Percentiles rank a stretch among this genome's conserved stretches.
Conservation (phyloP, 495 filamentous ascomycete genomes). For the Tirmania nivea region DNA sequence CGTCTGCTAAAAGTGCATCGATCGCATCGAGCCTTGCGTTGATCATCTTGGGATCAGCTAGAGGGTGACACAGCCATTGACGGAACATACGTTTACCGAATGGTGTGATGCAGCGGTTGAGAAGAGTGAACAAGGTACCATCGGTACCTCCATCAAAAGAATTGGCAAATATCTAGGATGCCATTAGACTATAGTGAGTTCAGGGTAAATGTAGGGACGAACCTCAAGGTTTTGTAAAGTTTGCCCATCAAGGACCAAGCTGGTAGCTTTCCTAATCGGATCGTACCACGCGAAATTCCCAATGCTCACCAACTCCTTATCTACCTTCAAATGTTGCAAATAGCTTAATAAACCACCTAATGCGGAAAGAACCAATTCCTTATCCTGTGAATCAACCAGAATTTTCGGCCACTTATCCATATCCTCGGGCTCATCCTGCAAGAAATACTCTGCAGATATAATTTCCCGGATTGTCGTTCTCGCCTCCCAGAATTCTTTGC, state of each 20-base stretch:
- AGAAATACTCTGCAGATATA: slow-evolving; percentile 62
- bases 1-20: slow-evolving; percentile 71
- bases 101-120: slow-evolving; percentile 88
- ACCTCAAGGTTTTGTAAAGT: slow-evolving; percentile 86
- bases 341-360: slow-evolving; percentile 82
- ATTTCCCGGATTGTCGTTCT: slow-evolving; percentile 65
- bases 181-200: neutral
- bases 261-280: slow-evolving; percentile 82
- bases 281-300: slow-evolving; percentile 84
- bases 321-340: slow-evolving; percentile 62
- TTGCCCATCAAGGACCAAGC: slow-evolving; percentile 84
- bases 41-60: slow-evolving; percentile 67
- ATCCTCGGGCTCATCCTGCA: slow-evolving; percentile 35
- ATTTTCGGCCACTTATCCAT: slow-evolving; percentile 56
- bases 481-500: slow-evolving; percentile 79
- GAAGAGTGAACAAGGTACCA: slow-evolving; percentile 70
- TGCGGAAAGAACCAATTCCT: slow-evolving; percentile 75
- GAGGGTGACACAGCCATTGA: slow-evolving; percentile 93
- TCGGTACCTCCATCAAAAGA: slow-evolving; percentile 65
- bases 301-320: slow-evolving; percentile 66
- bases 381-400: slow-evolving; percentile 51
- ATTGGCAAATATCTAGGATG: slow-evolving; percentile 55
- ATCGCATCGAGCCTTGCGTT: slow-evolving; percentile 93
- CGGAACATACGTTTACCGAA: slow-evolving; percentile 94
- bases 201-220: neutral